Conservation (phyloP, 2,329 filamentous ascomycete species). For the Parascedosporium putredinis region DNA sequence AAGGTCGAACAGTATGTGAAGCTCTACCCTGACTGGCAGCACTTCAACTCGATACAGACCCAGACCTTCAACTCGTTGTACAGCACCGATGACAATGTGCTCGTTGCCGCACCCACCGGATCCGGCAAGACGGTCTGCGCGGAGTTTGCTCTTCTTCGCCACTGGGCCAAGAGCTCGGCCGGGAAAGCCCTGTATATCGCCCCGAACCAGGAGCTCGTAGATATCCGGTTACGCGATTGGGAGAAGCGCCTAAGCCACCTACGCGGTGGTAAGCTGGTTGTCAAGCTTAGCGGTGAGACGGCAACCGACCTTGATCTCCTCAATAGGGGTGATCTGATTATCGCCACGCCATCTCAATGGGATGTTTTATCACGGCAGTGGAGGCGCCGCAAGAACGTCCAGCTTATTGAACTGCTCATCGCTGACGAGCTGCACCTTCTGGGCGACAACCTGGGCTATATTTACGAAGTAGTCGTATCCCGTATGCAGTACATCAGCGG, state of each 20-base stretch:
- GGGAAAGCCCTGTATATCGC: constrained; percentile 88
- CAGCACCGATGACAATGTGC: constrained; percentile 84
- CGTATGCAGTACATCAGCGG: constrained; percentile 94
- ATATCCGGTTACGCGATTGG: constrained; percentile 77
- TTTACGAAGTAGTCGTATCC: constrained; percentile 95
- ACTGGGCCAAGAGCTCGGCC: constrained; percentile 53
- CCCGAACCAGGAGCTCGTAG: constrained; percentile 87
- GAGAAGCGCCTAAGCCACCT: constrained; percentile 61
- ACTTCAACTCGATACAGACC: constrained; percentile 96
- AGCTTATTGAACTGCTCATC: constrained; percentile 82
- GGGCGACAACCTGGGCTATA: constrained; percentile 73
- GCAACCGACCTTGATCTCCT: constrained; percentile 82
- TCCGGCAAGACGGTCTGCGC: constrained; percentile 96
- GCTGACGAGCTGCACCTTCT: constrained; percentile 93
- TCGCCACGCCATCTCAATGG: constrained; percentile 92
- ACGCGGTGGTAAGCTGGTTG: constrained; percentile 75
- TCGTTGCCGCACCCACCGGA: constrained; percentile 84
- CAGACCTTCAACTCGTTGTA: constrained; percentile 94
- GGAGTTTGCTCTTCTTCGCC: constrained; percentile 81
- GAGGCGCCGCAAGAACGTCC: constrained; percentile 92
- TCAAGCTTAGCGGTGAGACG: constrained; percentile 89
- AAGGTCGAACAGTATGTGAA: constrained; percentile 75
- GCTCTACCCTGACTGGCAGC: constrained; percentile 72
- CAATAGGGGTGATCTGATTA: constrained; percentile 75
- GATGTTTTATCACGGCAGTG: constrained; percentile 91